Base-by-base conservation (phyloP, 495 filamentous ascomycete species). In the Penicillium manginii region DNA sequence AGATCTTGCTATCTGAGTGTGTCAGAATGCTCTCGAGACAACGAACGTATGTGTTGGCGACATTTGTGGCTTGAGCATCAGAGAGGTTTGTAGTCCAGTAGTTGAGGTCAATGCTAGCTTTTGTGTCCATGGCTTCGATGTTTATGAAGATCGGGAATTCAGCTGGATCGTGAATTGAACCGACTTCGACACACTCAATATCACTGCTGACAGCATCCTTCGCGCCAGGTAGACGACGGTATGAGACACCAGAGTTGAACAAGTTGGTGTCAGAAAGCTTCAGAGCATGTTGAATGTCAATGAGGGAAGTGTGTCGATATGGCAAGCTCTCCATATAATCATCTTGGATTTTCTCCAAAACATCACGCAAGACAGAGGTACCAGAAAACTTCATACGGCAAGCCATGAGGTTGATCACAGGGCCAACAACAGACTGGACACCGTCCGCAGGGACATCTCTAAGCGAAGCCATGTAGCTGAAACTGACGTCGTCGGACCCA, bases 61-160 rank as follows among this genome's bases (percentile, higher is more conserved):
- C 76, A 56, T 81, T 79, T n/a, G 59, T 47, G n/a, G 82, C 83
- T 56, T 85, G 80, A 2, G 64, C 64, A 55, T 76, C 72, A 0
- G 78, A 82, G 9, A 82, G 60, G 22, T 59, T 62, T 48, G 80
- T 78, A 0, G 81, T 84, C 83, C 83, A 86, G 65, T 83, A 84
- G 55, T 84, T 83, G 5, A 86, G 40, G 31, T 84, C 78, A 48
- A 86, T 80, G 0, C 65, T 63, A 9, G 76, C 80, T 4, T 71
- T 65, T 3, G 73, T 68, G 26, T 81, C 78, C 14, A 72, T 66
- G 0, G 78, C 73, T 55, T 85, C 83, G 22, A 86, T 74, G 57
- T 84, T 84, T 52, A 85, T 66, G 33, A 77, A 83, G 1, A 86
- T 63, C 8, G 75, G 73, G 59, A 83, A 83, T 64, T 86, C 83